Conservation (phyloP, 192 early-diverging fungal genomes). For the Backusella tuberculispora region DNA sequence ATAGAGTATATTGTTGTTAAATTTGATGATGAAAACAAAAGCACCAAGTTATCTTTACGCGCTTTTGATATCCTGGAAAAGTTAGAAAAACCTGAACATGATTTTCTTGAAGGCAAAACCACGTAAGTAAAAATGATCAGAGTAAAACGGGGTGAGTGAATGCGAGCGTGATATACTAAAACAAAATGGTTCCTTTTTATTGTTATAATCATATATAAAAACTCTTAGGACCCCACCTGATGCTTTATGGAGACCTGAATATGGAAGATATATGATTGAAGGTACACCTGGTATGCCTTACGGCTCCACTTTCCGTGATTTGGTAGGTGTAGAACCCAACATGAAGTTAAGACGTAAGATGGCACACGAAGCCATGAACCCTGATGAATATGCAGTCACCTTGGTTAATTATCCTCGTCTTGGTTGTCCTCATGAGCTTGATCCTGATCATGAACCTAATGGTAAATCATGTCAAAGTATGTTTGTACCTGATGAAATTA, state of each 20-base stretch:
- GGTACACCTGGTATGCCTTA: constrained; percentile 93
- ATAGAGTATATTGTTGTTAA: constrained; percentile 93
- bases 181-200: neutral
- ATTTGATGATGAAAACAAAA: constrained; percentile 72
- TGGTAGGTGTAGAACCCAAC: constrained; percentile 85
- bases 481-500: constrained; percentile 93
- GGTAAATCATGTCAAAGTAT: constrained; percentile 77
- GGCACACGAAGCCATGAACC: constrained; percentile 61
- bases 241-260: constrained; percentile 95
- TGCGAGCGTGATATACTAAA: neutral
- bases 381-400: constrained; percentile 78
- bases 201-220: constrained; percentile 17
- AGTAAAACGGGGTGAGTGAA: neutral
- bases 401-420: constrained; percentile 90
- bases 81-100: constrained; percentile 76
- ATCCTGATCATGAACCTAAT: constrained; percentile 70
- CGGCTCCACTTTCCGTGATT: constrained; percentile 77
- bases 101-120: constrained; percentile 41
- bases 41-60: constrained; percentile 73
- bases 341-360: constrained; percentile 82
- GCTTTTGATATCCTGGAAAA: constrained; percentile 81
- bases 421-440: constrained; percentile 76
- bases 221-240: constrained; percentile 33
- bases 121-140: constrained; percentile 22
- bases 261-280: constrained; percentile 97